Conservation (phyloP, 768 basidiomycete species). For the Phlebiopsis flavidoalba region DNA sequence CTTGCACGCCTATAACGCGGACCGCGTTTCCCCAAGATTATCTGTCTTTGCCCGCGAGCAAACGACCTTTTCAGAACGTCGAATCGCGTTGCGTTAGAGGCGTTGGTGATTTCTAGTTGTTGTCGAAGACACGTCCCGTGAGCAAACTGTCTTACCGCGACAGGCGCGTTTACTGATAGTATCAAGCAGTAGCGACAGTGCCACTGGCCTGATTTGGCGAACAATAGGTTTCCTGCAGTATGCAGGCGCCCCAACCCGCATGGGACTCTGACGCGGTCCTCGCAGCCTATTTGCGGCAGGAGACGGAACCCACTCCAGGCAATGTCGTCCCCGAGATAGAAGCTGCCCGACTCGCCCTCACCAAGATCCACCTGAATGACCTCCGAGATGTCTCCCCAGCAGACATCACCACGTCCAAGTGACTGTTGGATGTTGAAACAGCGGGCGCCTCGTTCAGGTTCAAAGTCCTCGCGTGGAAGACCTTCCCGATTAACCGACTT, state of each 20-base stretch:
- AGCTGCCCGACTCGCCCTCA: not conserved
- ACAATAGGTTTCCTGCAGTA: not conserved
- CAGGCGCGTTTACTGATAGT: not conserved
- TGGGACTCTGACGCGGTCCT: not conserved
- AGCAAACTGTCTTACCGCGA: too few species aligned
- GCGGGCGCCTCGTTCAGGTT: slow-evolving; percentile 13
- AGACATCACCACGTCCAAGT: slow-evolving; percentile 16
- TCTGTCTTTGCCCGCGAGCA: not conserved
- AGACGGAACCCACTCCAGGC: not conserved
- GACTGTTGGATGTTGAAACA: slow-evolving; percentile 11
- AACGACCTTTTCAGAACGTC: not conserved
- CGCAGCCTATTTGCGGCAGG: not conserved
- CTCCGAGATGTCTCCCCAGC: slow-evolving; percentile 8
- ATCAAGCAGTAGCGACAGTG: not conserved
- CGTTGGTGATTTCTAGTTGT: too few species aligned
- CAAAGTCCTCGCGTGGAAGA: slow-evolving; percentile 30
- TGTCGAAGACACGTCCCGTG: too few species aligned
- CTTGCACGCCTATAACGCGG: not conserved
- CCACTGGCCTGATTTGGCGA: not conserved
- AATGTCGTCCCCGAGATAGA: not conserved
- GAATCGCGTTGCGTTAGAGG: not conserved
- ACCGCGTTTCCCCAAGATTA: not conserved
- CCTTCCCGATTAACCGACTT: slow-evolving; percentile 56
- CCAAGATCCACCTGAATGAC: not conserved
- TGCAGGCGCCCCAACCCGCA: not conserved